Evolutionary conservation across 768 basidiomycete genomes (phyloP), one percentile per base, ranked within the genome.

Genomic region (Lactarius evosmus): DNA sequence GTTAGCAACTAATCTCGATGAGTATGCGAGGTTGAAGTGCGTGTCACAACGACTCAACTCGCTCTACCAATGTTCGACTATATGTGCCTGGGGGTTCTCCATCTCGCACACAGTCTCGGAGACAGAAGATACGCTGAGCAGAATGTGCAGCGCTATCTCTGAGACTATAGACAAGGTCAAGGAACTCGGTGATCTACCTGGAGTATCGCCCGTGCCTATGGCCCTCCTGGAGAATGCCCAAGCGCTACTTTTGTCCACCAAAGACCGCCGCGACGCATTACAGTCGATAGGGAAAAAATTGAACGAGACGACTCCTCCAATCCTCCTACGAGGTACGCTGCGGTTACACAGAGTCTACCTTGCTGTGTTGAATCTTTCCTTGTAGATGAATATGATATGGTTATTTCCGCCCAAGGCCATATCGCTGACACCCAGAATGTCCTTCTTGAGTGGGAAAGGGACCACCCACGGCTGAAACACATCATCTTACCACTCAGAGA

Each of bases 401-500:
- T 67, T 44, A n/a, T 29, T 9, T 34, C 11, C n/a, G 33, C 66
- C 30, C 54, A 64, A n/a, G 9, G n/a, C 2, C 66, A 64, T 25
- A 58, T 67, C 29, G 7, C 32, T 6, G 27, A 62, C 14, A 19
- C 44, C 34, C 44, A 56, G 25, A 17, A 61, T 16, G 38, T 51
- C 30, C 55, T 69, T 6, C n/a, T 25, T 3, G 53, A 53, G 12
- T 70, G 70, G 66, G 61, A 51, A 14, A 32, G 44, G 22, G 29
- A 58, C 8, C 64, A 70, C 38, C 72, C 74, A 9, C 69, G 71
- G 29, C 58, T 74, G 8, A 65, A 67, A 3, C 71, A 75, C 57
- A 73, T 79, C 55, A 71, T 75, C 61, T 30, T 41, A 1, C 75
- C 78, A 2, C 66, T 80, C 30, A 61, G 69, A 12, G 60, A 58